phyloP scores from a whole-genome alignment of 805 yeast genomes.

The Yarrowia phangngaensis region DNA sequence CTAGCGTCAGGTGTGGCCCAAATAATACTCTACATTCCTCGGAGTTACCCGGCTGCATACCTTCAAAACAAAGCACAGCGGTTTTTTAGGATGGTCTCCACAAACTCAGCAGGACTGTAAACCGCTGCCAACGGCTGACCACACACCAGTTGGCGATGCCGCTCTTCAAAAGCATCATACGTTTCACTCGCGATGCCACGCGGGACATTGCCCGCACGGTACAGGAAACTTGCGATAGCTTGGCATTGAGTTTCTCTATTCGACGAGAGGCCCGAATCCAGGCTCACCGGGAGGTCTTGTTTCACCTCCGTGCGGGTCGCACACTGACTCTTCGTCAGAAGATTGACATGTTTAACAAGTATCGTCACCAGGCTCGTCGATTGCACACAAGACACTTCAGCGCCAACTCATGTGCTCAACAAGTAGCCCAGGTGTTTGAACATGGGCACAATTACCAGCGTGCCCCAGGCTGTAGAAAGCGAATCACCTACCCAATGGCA shows the following conservation, averaged over 20 bases:
- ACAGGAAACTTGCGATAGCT: constrained; percentile 13
- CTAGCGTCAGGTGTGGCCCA: no score
- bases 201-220: constrained; percentile 6
- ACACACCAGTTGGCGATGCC: constrained; percentile 13
- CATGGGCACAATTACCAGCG: constrained; percentile 15
- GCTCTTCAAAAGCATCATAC: constrained; percentile 10
- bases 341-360: constrained; percentile 6
- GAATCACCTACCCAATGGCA: constrained; percentile 6
- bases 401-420: constrained; percentile 8
- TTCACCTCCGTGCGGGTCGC: constrained; percentile 2
- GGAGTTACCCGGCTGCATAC: constrained; percentile 23
- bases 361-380: constrained; percentile 4
- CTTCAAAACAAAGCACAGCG: no score
- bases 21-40: no score
- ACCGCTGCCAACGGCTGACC: not conserved
- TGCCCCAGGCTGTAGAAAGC: constrained; percentile 3
- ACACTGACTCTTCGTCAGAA: constrained; percentile 13
- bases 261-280: constrained; percentile 15
- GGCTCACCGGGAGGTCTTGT: constrained; percentile 4
- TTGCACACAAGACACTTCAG: constrained; percentile 15
- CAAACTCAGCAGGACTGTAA: no score
- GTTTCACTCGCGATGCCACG: constrained; percentile 12
- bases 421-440: constrained; percentile 4
- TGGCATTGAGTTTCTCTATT: constrained; percentile 9
- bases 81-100: no score